Percentiles rank a stretch among this genome's conserved stretches.
phyloP scores from a whole-genome alignment of 2,329 filamentous ascomycete genomes.

The Penicillium sclerotigenum region DNA sequence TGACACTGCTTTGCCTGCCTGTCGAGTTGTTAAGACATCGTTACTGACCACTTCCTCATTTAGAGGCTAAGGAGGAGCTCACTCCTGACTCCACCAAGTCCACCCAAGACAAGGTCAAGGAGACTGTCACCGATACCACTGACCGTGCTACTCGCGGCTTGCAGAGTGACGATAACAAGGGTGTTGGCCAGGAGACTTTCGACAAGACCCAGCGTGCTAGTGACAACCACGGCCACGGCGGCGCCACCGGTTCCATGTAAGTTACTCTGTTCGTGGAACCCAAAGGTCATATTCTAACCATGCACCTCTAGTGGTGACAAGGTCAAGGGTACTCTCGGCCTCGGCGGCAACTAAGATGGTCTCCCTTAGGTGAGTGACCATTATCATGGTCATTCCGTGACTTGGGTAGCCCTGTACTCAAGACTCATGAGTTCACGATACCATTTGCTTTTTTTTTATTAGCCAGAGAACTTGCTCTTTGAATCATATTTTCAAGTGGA shows the following conservation, averaged over 20 bases:
- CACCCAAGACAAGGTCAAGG: slow-evolving; percentile 57
- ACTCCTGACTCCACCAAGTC: slow-evolving; percentile 61
- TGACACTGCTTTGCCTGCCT: slow-evolving; percentile 4
- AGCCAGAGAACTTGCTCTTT: neutral
- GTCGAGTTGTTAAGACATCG: neutral
- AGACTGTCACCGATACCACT: slow-evolving; percentile 53
- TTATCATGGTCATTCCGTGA: neutral
- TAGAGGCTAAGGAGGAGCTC: slow-evolving; percentile 55
- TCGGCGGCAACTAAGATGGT: slow-evolving; percentile 30
- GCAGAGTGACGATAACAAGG: slow-evolving; percentile 56
- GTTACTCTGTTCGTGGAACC: slow-evolving; percentile 4
- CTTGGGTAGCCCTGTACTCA: slow-evolving; percentile 12
- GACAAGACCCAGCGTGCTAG: slow-evolving; percentile 50
- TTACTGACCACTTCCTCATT: neutral
- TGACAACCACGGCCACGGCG: slow-evolving; percentile 42
- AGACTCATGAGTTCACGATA: slow-evolving; percentile 29
- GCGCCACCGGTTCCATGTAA: slow-evolving; percentile 41
- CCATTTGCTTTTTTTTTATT: slow-evolving; percentile 16
- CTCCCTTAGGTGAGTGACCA: neutral
- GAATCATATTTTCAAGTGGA: neutral
- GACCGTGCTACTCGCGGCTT: slow-evolving; percentile 55
- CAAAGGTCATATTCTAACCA: slow-evolving; percentile 6
- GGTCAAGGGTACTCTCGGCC: slow-evolving; percentile 44
- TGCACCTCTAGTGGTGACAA: slow-evolving; percentile 39
- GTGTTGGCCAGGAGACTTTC: slow-evolving; percentile 49